Evolutionary conservation across 352 stramenopile species (phyloP).

Genomic region (Aphanomyces astaci): DNA sequence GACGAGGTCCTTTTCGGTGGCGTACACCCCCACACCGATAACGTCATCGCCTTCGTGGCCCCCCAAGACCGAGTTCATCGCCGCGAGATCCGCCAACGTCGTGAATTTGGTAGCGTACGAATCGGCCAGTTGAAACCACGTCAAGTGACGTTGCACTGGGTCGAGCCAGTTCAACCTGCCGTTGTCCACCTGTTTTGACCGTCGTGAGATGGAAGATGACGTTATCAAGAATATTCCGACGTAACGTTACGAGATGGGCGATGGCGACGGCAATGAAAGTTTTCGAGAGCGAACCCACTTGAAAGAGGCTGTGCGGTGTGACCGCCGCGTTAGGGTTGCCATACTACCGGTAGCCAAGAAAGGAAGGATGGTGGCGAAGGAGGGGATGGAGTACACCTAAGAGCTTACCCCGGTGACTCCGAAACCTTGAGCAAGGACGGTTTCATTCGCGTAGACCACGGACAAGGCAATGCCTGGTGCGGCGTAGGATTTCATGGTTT

Average conservation of each 20-base stretch:
- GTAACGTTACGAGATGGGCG: slow-evolving; percentile 30
- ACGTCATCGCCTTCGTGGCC: not conserved
- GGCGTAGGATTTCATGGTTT: not conserved
- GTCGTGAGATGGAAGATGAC: not conserved
- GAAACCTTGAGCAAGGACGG: slow-evolving; percentile 6
- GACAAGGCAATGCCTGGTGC: slow-evolving; percentile 2
- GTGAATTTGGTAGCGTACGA: slow-evolving; percentile 47
- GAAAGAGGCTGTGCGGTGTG: slow-evolving; percentile 42
- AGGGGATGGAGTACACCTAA: no score
- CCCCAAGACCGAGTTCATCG: slow-evolving; percentile 56
- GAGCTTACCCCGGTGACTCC: not conserved
- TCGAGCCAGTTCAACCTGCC: slow-evolving; percentile 44
- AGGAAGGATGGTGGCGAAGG: no score
- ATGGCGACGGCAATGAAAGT: slow-evolving; percentile 43
- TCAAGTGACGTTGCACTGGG: slow-evolving; percentile 44
- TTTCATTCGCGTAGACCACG: slow-evolving; percentile 4
- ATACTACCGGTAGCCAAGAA: no score
- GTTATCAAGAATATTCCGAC: no score
- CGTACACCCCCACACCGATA: slow-evolving; percentile 24
- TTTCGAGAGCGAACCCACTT: slow-evolving; percentile 63
- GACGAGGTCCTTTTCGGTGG: slow-evolving; percentile 35
- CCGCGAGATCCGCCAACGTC: slow-evolving; percentile 43
- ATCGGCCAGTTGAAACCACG: slow-evolving; percentile 44
- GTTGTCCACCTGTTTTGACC: slow-evolving; percentile 33
- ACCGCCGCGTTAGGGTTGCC: slow-evolving; percentile 28